A percentile compares a stretch with the other conserved stretches of the same genome.
phyloP scores from a whole-genome alignment of 1,284 basidiomycete species.

The Lentinus polychrous region DNA sequence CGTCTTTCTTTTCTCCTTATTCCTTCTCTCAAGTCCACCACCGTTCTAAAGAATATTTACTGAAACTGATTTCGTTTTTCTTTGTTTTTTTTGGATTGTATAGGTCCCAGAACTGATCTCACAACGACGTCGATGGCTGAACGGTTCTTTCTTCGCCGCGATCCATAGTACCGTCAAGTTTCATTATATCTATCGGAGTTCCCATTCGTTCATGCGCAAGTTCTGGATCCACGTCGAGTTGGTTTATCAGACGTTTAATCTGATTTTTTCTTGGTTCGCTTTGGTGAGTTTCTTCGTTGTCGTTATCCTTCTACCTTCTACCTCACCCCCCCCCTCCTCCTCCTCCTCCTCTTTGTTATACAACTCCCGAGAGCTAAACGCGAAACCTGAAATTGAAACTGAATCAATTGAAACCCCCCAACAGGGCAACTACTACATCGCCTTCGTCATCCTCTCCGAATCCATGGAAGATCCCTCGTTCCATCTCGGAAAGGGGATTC shows the following conservation, averaged over 20 bases:
- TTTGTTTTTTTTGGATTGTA: too few relatives aligned
- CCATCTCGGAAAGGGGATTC: slow-evolving; percentile 48
- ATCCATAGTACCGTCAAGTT: slow-evolving; percentile 89
- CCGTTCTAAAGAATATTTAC: not conserved
- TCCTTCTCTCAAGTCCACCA: too few relatives aligned
- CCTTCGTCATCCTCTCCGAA: slow-evolving; percentile 72
- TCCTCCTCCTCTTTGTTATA: too few relatives aligned
- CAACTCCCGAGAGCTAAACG: too few relatives aligned
- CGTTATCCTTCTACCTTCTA: not conserved
- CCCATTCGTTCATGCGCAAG: slow-evolving; percentile 80
- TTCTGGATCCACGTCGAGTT: slow-evolving; percentile 94
- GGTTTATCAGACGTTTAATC: slow-evolving; percentile 85
- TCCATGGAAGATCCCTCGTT: slow-evolving; percentile 63
- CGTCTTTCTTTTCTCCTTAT: not conserved
- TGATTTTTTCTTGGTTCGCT: slow-evolving; percentile 91
- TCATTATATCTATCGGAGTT: slow-evolving; percentile 87
- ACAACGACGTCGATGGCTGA: slow-evolving; percentile 92
- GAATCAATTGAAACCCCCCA: not conserved
- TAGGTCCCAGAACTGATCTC: slow-evolving; percentile 86
- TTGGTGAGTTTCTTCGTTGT: slow-evolving; percentile 63
- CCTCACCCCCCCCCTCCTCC: too few relatives aligned
- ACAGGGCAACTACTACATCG: slow-evolving; percentile 88
- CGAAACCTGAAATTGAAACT: too few relatives aligned
- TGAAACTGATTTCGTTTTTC: too few relatives aligned
- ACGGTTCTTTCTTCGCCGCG: slow-evolving; percentile 95